Percentiles rank a stretch among this genome's conserved stretches.
Evolutionary conservation across 2,329 filamentous ascomycete species (phyloP).

Genomic region (Trichoderma endophyticum): DNA sequence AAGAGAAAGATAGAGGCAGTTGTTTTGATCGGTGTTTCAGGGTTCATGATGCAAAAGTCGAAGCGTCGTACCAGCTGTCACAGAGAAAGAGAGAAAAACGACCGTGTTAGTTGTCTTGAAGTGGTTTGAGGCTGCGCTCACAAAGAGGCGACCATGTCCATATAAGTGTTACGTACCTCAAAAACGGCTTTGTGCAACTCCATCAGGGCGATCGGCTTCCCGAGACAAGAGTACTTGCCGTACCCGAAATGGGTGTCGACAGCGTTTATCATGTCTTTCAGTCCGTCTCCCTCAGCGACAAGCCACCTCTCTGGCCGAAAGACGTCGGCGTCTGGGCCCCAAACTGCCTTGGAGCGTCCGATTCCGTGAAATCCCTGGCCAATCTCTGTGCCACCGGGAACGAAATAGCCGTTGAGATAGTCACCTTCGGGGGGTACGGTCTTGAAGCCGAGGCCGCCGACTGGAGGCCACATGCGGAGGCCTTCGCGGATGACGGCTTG

Average conservation of each 20-base stretch:
- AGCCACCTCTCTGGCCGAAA: constrained; percentile 57
- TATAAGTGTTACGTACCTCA: constrained; percentile 36
- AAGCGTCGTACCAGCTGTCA: constrained; percentile 33
- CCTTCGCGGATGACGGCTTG: constrained; percentile 56
- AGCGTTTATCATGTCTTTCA: constrained; percentile 35
- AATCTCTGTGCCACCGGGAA: constrained; percentile 51
- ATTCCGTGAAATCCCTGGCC: constrained; percentile 55
- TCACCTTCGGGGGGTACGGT: constrained; percentile 51
- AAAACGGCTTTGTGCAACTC: constrained; percentile 48
- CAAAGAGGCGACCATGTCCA: background rate
- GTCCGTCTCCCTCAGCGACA: constrained; percentile 31
- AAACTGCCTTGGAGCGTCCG: constrained; percentile 45
- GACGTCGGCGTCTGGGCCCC: constrained; percentile 50
- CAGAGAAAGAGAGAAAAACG: background rate
- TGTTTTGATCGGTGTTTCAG: constrained; percentile 33
- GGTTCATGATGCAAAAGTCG: constrained; percentile 35
- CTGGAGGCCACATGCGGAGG: constrained; percentile 54
- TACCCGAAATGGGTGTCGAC: constrained; percentile 45
- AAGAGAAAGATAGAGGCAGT: constrained; percentile 35
- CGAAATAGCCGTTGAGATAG: constrained; percentile 47
- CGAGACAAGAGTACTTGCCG: constrained; percentile 45
- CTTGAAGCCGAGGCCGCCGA: constrained; percentile 52
- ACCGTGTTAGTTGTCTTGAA: background rate
- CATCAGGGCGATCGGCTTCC: constrained; percentile 46
- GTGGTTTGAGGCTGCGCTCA: rapidly evolving